Base-by-base conservation (phyloP, 257 asterid genomes). In the Verbascum thapsus region DNA sequence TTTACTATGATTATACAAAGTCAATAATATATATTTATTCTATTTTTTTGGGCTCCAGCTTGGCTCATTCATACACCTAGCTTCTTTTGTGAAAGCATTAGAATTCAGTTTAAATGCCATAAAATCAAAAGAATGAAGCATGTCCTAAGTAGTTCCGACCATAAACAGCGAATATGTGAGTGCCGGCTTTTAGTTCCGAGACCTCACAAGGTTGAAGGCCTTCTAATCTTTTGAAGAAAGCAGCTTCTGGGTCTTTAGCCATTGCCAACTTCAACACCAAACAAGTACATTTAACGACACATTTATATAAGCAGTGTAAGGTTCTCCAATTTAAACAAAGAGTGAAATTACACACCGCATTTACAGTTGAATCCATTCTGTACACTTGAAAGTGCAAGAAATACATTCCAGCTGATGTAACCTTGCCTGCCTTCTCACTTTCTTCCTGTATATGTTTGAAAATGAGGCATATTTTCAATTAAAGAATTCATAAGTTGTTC, bases 121-220 rank as follows among this genome's bases (percentile, higher is more conserved):
- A 44, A 71, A 71, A 37, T 22, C 48, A 35, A 66, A n/a, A 63
- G 11, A 37, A 58, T 45, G 64, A n/a, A 67, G 23, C 37, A 63
- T n/a, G 16, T 38, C 69, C 68, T 18, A 67, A 72, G 76, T 55
- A 80, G 76, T 60, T 64, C 96, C 58, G 69, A 94, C 99, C 99
- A 77, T 94, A 94, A 75, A 94, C 98, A 59, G 99, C 99, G 20
- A 94, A 94, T 84, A 94, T 90, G 85, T 94, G 99, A 55, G 98
- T 88, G 77, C 99, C 99, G 58, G 98, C 80, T 75, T 94, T 94
- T 70, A 94, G 86, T 80, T 88, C 89, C 6, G 96, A 88, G 70
- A 94, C 98, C 81, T 94, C 99, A 77, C 99, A 94, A 63, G 99
- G 99, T 76, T 94, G 99, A 72, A 94, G 96, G 61, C 98, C 99